A percentile compares a stretch with the other conserved stretches of the same genome.
Conservation (phyloP, 371 early-diverging fungal genomes). For the Mortierella sp. region DNA sequence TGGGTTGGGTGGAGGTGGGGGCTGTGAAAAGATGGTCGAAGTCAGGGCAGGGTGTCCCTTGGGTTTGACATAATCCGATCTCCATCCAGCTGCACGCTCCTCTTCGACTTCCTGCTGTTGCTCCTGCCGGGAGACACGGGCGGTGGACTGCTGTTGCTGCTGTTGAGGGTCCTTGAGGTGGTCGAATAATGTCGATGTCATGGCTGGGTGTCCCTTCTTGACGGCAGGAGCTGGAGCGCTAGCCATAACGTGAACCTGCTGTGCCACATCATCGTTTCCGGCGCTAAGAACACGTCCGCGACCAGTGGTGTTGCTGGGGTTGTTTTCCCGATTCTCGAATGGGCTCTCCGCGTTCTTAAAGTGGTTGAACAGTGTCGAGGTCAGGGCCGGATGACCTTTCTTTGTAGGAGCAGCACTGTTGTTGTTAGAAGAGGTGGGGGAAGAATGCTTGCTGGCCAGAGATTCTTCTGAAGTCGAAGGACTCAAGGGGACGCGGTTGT, state of each 20-base stretch:
- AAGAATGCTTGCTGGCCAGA: not conserved
- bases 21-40: conserved; percentile 33
- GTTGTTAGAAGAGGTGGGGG: not conserved
- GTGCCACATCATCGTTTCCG: conserved; percentile 11
- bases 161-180: conserved; percentile 34
- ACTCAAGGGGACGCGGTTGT: conserved; percentile 15
- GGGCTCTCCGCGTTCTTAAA: conserved; percentile 23
- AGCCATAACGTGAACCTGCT: not conserved
- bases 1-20: not conserved
- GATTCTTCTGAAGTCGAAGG: conserved; percentile 33
- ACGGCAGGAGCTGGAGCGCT: not conserved
- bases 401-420: not conserved
- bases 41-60: conserved; percentile 52
- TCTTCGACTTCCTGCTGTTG: conserved; percentile 14
- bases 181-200: conserved; percentile 33
- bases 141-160: conserved; percentile 11
- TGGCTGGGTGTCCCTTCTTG: conserved; percentile 32
- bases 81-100: conserved; percentile 42
- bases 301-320: not conserved
- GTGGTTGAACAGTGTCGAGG: conserved; percentile 36
- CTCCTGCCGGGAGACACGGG: conserved; percentile 2
- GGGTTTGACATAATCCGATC: conserved; percentile 40
- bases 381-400: conserved; percentile 39
- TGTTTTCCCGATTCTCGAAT: not conserved
- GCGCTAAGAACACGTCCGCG: not conserved